Percentiles rank a stretch among this genome's conserved stretches.
Conservation (phyloP, 805 yeast genomes). For the Candida palmyrensis region DNA sequence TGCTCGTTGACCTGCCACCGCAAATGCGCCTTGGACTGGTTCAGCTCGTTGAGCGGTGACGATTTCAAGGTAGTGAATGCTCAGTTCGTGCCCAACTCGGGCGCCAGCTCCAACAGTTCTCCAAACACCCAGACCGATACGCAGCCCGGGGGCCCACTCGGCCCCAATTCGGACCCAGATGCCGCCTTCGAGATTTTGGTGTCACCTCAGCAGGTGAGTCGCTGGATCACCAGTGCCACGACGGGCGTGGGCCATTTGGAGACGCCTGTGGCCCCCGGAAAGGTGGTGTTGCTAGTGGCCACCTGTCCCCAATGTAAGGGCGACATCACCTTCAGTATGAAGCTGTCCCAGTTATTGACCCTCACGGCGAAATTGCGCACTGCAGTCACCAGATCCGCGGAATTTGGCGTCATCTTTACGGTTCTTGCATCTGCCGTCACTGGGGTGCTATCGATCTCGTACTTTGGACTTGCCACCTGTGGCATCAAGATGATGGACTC, state of each 20-base stretch:
- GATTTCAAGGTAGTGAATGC: conserved; percentile 16
- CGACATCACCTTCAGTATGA: conserved; percentile 28
- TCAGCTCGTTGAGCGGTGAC: conserved; percentile 27
- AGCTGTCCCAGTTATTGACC: conserved; percentile 20
- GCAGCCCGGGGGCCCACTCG: conserved; percentile 43
- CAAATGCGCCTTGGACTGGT: conserved; percentile 38
- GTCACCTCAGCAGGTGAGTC: conserved; percentile 11
- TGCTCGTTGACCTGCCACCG: conserved; percentile 33
- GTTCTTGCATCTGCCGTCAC: conserved; percentile 36
- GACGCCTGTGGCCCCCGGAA: conserved; percentile 1
- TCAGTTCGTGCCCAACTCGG: background rate
- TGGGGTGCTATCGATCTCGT: conserved; percentile 35
- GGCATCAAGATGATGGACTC: conserved; percentile 35
- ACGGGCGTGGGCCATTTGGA: conserved; percentile 1
- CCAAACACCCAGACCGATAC: background rate
- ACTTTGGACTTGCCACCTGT: conserved; percentile 31
- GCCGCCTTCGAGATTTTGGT: conserved; percentile 6
- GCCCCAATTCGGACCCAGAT: background rate
- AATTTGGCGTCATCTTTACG: conserved; percentile 26
- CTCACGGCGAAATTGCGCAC: conserved; percentile 13
- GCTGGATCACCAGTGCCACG: conserved; percentile 11
- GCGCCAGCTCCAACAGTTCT: conserved; percentile 1
- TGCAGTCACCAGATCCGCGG: conserved; percentile 16
- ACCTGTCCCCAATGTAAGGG: conserved; percentile 40
- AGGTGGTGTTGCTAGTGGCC: conserved; percentile 16